A percentile compares a stretch with the other conserved stretches of the same genome.
phyloP scores from a whole-genome alignment of 2,329 filamentous ascomycete species.

The Ophiostoma ulmi region DNA sequence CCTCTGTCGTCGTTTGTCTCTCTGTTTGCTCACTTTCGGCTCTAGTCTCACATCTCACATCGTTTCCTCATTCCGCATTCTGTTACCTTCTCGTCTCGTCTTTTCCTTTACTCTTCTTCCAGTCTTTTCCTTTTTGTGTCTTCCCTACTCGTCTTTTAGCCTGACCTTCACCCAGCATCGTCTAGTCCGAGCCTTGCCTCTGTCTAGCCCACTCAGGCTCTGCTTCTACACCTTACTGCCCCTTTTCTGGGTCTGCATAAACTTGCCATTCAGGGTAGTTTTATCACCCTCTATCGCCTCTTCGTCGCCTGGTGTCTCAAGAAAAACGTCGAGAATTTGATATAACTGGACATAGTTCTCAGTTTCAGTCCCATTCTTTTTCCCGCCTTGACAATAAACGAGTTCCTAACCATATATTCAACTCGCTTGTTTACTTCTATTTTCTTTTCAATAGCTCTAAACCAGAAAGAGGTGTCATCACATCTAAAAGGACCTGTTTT shows the following conservation, averaged over 20 bases:
- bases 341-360: neutral
- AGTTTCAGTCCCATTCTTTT: neutral
- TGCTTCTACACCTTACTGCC: neutral
- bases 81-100: no score
- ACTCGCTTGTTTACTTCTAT: neutral
- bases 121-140: neutral
- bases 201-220: no score
- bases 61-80: neutral
- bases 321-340: no score
- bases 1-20: neutral
- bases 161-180: neutral
- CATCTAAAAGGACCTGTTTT: neutral
- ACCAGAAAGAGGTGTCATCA: neutral
- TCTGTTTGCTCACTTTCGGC: neutral
- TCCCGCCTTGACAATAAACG: neutral
- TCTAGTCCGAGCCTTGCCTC: neutral
- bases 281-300: neutral
- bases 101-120: neutral
- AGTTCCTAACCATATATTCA: neutral
- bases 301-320: neutral
- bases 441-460: neutral
- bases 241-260: neutral
- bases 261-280: neutral
- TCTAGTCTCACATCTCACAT: neutral
- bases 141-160: neutral